Conservation (phyloP, 163 green algal species). For the Chlorella variabilis region DNA sequence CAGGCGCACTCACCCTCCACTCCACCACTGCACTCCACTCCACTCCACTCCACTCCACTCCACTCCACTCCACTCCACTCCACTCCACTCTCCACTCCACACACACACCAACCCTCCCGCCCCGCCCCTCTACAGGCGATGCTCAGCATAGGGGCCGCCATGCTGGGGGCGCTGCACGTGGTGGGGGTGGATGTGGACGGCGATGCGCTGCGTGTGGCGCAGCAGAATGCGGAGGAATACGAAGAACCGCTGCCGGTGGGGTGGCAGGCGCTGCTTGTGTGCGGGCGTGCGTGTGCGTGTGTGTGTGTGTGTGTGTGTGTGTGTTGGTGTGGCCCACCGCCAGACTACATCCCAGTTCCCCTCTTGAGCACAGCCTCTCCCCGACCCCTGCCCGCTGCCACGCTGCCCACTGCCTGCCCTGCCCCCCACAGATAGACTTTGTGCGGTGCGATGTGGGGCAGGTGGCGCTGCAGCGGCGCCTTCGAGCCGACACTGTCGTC, state of each 20-base stretch:
- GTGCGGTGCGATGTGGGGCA: conserved; percentile 62
- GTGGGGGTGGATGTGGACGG: conserved; percentile 89
- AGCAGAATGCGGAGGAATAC: conserved; percentile 79
- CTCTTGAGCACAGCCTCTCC: too few species aligned
- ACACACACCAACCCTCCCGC: neutral
- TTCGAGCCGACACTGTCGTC: conserved; percentile 86
- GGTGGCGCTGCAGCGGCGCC: conserved; percentile 38
- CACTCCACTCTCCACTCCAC: neutral
- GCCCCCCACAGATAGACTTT: conserved; percentile 73
- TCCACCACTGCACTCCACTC: too few species aligned
- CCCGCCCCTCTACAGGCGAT: conserved; percentile 74
- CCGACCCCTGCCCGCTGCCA: too few species aligned
- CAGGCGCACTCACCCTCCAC: too few species aligned
- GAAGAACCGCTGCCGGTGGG: conserved; percentile 63
- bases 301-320: too few species aligned
- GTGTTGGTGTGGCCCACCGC: too few species aligned
- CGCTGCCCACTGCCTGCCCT: neutral
- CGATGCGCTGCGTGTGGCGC: conserved; percentile 78
- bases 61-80: neutral
- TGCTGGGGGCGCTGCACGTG: conserved; percentile 81
- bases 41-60: too few species aligned
- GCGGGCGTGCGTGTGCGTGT: neutral
- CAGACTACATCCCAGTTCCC: too few species aligned
- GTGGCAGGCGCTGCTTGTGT: neutral
- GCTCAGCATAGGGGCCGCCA: conserved; percentile 84